A percentile compares a stretch with the other conserved stretches of the same genome.
phyloP scores from a whole-genome alignment of 495 filamentous ascomycete genomes.

The Aspergillus bridgeri region DNA sequence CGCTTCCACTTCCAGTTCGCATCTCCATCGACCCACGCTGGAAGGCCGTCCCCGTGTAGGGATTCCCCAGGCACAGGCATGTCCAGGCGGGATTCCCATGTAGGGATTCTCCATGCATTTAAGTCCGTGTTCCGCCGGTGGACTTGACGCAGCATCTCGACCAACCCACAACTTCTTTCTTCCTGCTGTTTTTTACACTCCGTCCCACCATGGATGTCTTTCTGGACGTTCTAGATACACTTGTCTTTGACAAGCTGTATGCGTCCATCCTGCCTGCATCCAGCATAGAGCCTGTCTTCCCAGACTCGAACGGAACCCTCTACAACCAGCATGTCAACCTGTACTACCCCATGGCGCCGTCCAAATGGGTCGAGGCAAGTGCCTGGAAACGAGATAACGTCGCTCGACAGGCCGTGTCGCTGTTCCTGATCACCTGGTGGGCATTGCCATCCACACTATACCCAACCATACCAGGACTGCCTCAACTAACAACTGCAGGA shows the following conservation, averaged over 20 bases:
- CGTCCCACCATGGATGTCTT: constrained; percentile 67
- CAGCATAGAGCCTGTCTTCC: too few relatives aligned
- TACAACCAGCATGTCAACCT: constrained; percentile 1
- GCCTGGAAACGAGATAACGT: constrained; percentile 64
- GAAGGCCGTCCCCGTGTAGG: constrained; percentile 37
- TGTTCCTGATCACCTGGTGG: constrained; percentile 71
- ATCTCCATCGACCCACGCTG: too few relatives aligned
- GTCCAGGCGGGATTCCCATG: background rate
- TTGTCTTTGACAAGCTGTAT: constrained; percentile 67
- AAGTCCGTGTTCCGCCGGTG: too few relatives aligned
- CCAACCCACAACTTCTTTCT: background rate
- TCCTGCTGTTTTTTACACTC: background rate
- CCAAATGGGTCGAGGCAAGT: constrained; percentile 64
- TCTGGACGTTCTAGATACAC: constrained; percentile 69
- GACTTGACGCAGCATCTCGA: too few relatives aligned
- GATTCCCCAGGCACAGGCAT: background rate
- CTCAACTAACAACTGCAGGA: constrained; percentile 11
- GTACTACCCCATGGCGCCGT: constrained; percentile 46
- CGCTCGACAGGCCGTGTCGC: constrained; percentile 57
- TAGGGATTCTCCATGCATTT: background rate
- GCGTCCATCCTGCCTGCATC: constrained; percentile 54
- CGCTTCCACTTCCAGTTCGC: too few relatives aligned
- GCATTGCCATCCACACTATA: constrained; percentile 10
- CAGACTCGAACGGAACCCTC: too few relatives aligned
- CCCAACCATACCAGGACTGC: background rate